phyloP scores from a whole-genome alignment of 2,329 filamentous ascomycete species.

The Nemania diffusa region DNA sequence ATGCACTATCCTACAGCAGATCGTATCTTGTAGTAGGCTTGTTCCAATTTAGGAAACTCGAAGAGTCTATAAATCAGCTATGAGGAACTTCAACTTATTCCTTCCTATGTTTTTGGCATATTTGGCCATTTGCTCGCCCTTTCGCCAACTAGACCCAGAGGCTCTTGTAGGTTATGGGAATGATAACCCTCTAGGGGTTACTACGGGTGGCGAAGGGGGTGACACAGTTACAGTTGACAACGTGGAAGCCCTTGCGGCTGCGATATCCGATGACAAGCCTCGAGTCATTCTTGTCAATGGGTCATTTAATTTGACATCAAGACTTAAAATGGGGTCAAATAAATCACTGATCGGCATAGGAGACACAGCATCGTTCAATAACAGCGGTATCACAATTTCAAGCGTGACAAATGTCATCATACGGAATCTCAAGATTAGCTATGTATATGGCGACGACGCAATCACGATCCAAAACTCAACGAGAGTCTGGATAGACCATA shows the following conservation, averaged over 20 bases:
- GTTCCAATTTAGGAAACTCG: neutral
- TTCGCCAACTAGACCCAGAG: neutral
- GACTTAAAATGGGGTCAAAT: slow-evolving; percentile 20
- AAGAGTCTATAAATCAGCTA: neutral
- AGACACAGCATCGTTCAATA: slow-evolving; percentile 17
- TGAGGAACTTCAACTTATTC: slow-evolving; percentile 1
- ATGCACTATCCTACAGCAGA: neutral
- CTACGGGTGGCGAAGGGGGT: slow-evolving; percentile 17
- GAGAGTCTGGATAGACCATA: slow-evolving; percentile 29
- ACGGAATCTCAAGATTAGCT: slow-evolving; percentile 26
- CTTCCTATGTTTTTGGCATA: neutral
- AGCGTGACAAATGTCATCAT: slow-evolving; percentile 25
- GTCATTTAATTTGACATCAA: slow-evolving; percentile 27
- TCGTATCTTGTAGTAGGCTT: neutral
- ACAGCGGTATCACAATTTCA: slow-evolving; percentile 24
- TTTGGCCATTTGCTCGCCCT: neutral
- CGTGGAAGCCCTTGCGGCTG: slow-evolving; percentile 11
- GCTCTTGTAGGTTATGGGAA: slow-evolving; percentile 19
- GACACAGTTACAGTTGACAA: slow-evolving; percentile 5
- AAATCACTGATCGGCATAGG: slow-evolving; percentile 28
- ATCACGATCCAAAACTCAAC: slow-evolving; percentile 30
- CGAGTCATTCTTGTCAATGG: slow-evolving; percentile 18
- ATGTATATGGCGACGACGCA: slow-evolving; percentile 22
- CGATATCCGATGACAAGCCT: slow-evolving; percentile 12
- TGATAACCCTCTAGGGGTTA: slow-evolving; percentile 18